Evolutionary conservation across 139 green algal species (phyloP), one percentile per base, ranked within the genome.

Genomic region (Chlorella sp.): DNA sequence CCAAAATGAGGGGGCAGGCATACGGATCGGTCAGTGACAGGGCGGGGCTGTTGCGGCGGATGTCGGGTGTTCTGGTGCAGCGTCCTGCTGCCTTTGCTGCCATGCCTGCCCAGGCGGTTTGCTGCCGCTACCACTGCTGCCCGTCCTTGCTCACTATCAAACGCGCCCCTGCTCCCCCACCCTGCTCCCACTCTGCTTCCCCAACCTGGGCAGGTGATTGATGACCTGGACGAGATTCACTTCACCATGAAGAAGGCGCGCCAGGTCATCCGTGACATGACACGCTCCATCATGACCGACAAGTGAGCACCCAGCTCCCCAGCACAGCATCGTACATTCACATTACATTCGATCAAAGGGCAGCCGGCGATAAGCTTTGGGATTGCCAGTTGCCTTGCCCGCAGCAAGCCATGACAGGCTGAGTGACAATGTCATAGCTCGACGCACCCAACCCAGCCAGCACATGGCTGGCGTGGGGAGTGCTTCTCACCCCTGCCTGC

Each of bases 211-310:
- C 88, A 91, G 88, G 82, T 91, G 22, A 91, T 97, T 36, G 94
- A 98, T 69, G 94, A 98, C 88, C 86, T 99, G 75, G 95, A 98
- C 82, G 95, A 98, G 75, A 98, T 99, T 66, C 95, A 98, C 87
- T 98, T 98, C 90, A 95, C 91, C 24, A 95, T 98, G 93, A 97
- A 99, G 86, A 98, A 97, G 85, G 96, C 97, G 2, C 91, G 53
- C 22, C 92, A 96, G 88, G 92, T 99, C 37, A 95, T 99, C 26
- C 86, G 93, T 0, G 97, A 99, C 90, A 97, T 99, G 85, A 96
- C 95, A 11, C 91, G 95, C 24, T 91, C 93, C 57, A 91, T 98
- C 24, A 94, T 97, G 36, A 99, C 97, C n/a, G 97, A 99, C 94
- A 98, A 96, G 95, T 97, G 80, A 85, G 71, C 40, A 32, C 14